Percentiles rank a stretch among this genome's conserved stretches.
Evolutionary conservation across 1,139 yeast genomes (phyloP).

Genomic region (Debaryomyces sp.): DNA sequence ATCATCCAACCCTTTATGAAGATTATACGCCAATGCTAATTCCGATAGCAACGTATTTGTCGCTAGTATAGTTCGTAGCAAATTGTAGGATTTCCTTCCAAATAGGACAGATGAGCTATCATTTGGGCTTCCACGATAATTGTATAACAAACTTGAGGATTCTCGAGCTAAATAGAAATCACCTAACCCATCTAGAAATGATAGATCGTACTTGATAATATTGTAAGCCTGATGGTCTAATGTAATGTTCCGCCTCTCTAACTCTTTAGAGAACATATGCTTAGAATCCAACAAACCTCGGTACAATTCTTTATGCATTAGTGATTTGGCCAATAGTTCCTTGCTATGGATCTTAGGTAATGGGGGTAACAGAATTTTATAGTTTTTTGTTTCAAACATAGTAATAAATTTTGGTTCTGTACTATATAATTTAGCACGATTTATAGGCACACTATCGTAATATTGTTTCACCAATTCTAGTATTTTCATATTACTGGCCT

Average conservation of each 20-base stretch:
- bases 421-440: constrained; percentile 24
- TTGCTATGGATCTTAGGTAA: constrained; percentile 38
- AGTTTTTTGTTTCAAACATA: constrained; percentile 27
- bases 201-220: constrained; percentile 37
- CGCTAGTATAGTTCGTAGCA: constrained; percentile 38
- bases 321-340: constrained; percentile 36
- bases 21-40: constrained; percentile 39
- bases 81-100: constrained; percentile 32
- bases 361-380: constrained; percentile 34
- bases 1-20: constrained; percentile 41
- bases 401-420: constrained; percentile 22
- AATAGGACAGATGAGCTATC: constrained; percentile 17
- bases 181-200: constrained; percentile 49
- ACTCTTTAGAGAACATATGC: constrained; percentile 30
- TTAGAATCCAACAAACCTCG: constrained; percentile 33
- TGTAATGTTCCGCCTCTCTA: constrained; percentile 20
- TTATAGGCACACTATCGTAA: constrained; percentile 25
- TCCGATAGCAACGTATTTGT: constrained; percentile 45
- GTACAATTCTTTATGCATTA: constrained; percentile 45
- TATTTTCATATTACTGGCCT: constrained; percentile 4
- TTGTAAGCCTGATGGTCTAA: constrained; percentile 24
- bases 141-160: constrained; percentile 38
- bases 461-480: constrained; percentile 22
- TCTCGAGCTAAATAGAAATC: constrained; percentile 46
- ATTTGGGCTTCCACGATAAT: constrained; percentile 12